Evolutionary conservation across 257 asterid species (phyloP).

Genomic region (Sherardia arvensis): DNA sequence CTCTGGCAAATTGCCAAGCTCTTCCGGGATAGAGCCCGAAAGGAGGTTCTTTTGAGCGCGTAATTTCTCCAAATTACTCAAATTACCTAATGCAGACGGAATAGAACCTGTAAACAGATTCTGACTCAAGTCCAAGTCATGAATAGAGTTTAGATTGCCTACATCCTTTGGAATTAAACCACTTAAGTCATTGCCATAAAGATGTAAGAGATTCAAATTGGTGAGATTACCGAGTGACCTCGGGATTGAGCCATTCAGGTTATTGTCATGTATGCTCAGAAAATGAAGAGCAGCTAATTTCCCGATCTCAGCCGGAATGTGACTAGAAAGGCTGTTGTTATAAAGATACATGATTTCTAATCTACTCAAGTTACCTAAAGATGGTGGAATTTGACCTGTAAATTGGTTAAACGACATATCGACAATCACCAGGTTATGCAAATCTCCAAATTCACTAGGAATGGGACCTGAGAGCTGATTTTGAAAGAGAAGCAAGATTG

Average conservation of each 20-base stretch:
- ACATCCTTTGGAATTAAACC: conserved; percentile 17
- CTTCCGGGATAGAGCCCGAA: conserved; percentile 17
- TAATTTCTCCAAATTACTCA: background rate
- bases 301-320: conserved; percentile 14
- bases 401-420: no score
- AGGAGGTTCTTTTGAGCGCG: conserved; percentile 6
- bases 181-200: conserved; percentile 3
- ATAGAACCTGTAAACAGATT: conserved; percentile 4
- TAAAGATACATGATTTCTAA: background rate
- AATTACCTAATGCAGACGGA: conserved; percentile 7
- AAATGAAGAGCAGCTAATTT: background rate
- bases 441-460: no score
- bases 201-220: background rate
- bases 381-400: background rate
- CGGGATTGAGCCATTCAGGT: conserved; percentile 6
- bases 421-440: no score
- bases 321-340: conserved; percentile 7
- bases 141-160: conserved; percentile 14
- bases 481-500: no score
- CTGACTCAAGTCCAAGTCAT: background rate
- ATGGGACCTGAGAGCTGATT: no score
- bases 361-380: no score
- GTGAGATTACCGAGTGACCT: background rate
- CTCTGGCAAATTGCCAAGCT: conserved; percentile 8
- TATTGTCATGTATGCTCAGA: background rate